Conservation (phyloP, 345 rosid genomes). For the Populus alba region DNA sequence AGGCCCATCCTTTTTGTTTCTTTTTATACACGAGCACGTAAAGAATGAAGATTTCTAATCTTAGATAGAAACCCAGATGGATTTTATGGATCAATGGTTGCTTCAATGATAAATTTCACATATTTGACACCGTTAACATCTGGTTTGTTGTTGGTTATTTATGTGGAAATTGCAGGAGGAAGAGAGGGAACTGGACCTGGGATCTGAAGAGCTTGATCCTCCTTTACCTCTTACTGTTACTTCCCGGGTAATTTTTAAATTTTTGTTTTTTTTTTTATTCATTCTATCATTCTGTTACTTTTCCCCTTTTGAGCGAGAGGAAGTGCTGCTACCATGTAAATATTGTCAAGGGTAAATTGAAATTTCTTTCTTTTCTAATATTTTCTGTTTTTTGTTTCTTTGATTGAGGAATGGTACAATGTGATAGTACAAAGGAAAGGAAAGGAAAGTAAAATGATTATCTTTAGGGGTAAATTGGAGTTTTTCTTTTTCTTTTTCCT, state of each 20-base stretch:
- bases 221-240: constrained; percentile 88
- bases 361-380: background rate
- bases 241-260: constrained; percentile 60
- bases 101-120: background rate
- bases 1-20: background rate
- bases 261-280: background rate
- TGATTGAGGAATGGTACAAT: background rate
- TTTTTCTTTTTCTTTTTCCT: background rate
- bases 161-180: constrained; percentile 49
- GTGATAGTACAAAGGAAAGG: background rate
- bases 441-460: background rate
- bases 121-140: background rate
- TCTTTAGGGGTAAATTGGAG: background rate
- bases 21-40: background rate
- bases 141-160: background rate
- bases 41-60: background rate
- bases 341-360: background rate
- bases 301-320: background rate
- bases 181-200: constrained; percentile 49
- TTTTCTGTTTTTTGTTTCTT: background rate
- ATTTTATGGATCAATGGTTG: background rate
- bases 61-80: background rate
- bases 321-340: background rate
- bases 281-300: background rate
- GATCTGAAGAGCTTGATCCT: constrained; percentile 59